Conservation (phyloP, 2,329 filamentous ascomycete genomes). For the Hypoxylon rubiginosum region DNA sequence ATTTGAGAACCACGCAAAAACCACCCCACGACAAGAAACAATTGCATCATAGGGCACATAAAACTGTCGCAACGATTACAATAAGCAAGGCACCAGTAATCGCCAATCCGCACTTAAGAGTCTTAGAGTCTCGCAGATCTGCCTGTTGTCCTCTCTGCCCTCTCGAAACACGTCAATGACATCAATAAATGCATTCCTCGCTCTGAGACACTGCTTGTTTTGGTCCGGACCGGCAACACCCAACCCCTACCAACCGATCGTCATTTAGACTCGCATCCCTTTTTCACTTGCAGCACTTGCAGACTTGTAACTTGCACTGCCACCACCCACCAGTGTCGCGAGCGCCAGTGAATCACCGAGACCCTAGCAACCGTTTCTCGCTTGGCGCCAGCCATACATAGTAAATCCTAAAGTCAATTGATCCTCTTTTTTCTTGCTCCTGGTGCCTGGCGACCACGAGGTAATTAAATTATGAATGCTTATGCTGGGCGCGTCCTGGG, state of each 20-base stretch:
- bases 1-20: background rate
- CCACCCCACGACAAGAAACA: background rate
- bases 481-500: background rate
- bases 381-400: background rate
- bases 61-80: background rate
- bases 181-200: conserved; percentile 15
- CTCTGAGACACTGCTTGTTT: conserved; percentile 42
- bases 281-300: too few species aligned
- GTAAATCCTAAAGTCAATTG: too few species aligned
- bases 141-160: background rate
- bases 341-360: background rate
- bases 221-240: conserved; percentile 24
- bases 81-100: background rate
- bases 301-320: conserved; percentile 26
- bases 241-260: conserved; percentile 23
- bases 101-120: too few species aligned
- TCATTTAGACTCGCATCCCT: background rate
- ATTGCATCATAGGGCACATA: conserved; percentile 20
- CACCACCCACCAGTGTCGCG: conserved; percentile 7
- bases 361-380: background rate
- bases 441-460: background rate
- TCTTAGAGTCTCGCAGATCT: background rate
- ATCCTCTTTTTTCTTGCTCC: conserved; percentile 6
- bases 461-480: conserved; percentile 1
- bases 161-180: conserved; percentile 26